These are phyloP conservation scores for Cucurbita ficifolia DNA, from an alignment of 306 rosid species.

Conservation along the genomic window DNA sequence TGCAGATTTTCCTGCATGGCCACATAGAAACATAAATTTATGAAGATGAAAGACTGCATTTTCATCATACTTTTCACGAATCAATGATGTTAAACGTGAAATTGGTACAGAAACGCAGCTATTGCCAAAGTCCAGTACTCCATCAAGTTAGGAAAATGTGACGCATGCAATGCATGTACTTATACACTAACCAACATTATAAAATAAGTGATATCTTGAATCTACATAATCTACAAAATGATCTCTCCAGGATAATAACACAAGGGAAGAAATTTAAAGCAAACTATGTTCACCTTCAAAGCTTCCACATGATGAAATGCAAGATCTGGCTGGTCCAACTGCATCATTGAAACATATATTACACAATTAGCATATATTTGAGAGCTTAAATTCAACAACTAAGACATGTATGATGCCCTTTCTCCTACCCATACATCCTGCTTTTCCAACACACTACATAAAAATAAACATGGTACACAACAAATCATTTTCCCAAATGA, in stretches of 20 bases:
- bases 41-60: neutral
- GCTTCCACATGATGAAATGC: conserved; percentile 42
- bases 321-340: conserved; percentile 48
- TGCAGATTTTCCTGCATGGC: conserved; percentile 55
- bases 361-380: neutral
- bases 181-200: neutral
- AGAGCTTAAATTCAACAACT: neutral
- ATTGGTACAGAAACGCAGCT: neutral
- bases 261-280: neutral
- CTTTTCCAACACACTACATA: neutral
- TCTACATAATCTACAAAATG: neutral
- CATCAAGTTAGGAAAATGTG: neutral
- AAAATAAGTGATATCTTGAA: neutral
- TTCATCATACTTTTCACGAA: neutral
- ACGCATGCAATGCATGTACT: neutral
- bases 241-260: neutral
- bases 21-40: conserved; percentile 7
- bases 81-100: neutral
- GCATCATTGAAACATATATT: conserved; percentile 18
- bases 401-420: neutral
- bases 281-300: conserved; percentile 27
- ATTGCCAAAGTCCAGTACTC: neutral
- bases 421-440: neutral
- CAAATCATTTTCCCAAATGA: neutral
- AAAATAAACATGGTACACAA: neutral